Evolutionary conservation across 768 basidiomycete genomes (phyloP), one percentile per base, ranked within the genome.

Genomic region (Podaxis sp.): DNA sequence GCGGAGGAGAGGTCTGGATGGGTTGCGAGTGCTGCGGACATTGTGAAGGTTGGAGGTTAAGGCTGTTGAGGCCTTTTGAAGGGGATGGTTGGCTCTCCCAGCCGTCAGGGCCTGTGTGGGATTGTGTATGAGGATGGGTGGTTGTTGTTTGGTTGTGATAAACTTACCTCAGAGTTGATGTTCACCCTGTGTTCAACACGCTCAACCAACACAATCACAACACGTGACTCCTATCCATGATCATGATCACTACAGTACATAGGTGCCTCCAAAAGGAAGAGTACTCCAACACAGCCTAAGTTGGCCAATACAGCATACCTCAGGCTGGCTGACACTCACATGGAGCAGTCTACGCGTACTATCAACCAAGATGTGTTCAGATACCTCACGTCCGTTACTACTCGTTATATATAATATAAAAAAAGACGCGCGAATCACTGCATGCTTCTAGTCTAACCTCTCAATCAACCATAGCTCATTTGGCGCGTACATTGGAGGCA

Each of bases 381-480:
- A 46, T 46, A n/a, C 19, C 44, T 17, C 17, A 46, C 22, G 44
- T 46, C 44, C 44, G 44, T 46, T 17, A 19, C 44, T 46, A 46
- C 19, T n/a, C 19, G 2, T 46, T 46, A 46, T 19, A 46, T 22
- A 19, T 19, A 19, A 46, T 4, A 46, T 17, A 19, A n/a, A 55
- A 39, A n/a, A 55, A 40, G 36, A 55, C 22, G 38, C 13, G 36
- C 40, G 38, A 13, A 52, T 52, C 28, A 22, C 49, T 51, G 8
- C 49, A 28, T 28, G 19, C 26, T 13, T 52, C n/a, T 40, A 63
- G 33, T 26, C 44, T 38, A 62, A 36, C 15, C 61, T 49, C 54
- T 63, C 61, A 22, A 63, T 49, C 19, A 63, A 24, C 61, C 61
- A 63, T 8, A 63, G 46, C 46, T 48, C 46, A 5, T 55, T 63